These are phyloP conservation scores for Zelonia costaricensis DNA, from an alignment of 208 protist species.

Conservation along the genomic window DNA sequence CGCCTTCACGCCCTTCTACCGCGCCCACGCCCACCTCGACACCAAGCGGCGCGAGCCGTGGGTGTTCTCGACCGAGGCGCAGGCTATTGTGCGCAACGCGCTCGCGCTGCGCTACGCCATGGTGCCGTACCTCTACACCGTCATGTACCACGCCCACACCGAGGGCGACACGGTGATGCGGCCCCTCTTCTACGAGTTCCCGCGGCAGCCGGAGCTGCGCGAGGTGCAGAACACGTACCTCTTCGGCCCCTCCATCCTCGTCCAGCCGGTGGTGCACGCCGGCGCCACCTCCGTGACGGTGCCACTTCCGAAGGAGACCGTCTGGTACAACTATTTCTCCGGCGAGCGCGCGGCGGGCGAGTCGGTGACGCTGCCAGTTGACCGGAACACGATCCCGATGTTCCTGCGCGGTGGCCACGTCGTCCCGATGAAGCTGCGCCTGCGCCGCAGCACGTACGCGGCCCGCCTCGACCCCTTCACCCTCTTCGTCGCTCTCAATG, in stretches of 20 bases:
- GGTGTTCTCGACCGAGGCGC: conserved; percentile 88
- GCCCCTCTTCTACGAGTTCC: conserved; percentile 96
- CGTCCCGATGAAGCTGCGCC: conserved; percentile 89
- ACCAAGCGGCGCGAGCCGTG: conserved; percentile 98
- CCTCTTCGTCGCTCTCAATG: conserved; percentile 88
- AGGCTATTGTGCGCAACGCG: conserved; percentile 63
- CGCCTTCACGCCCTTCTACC: conserved; percentile 98
- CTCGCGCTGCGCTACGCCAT: conserved; percentile 93
- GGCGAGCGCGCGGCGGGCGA: conserved; percentile 25
- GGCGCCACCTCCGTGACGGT: conserved; percentile 52
- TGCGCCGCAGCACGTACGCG: conserved; percentile 79
- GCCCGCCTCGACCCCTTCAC: conserved; percentile 94
- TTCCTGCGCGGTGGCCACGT: conserved; percentile 94
- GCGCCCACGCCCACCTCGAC: conserved; percentile 96
- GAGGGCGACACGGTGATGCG: conserved; percentile 91
- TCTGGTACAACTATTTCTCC: conserved; percentile 79
- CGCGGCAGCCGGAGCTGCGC: conserved; percentile 69
- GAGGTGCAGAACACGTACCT: conserved; percentile 93
- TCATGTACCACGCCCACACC: conserved; percentile 86
- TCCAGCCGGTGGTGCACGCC: conserved; percentile 81
- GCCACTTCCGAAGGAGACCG: conserved; percentile 65
- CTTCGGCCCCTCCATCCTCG: conserved; percentile 89
- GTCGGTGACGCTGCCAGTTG: conserved; percentile 37
- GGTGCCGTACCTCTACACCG: conserved; percentile 97
- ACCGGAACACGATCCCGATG: conserved; percentile 91